Evolutionary conservation across 2,329 filamentous ascomycete species (phyloP).

Genomic region (Raffaelea ambrosiae): DNA sequence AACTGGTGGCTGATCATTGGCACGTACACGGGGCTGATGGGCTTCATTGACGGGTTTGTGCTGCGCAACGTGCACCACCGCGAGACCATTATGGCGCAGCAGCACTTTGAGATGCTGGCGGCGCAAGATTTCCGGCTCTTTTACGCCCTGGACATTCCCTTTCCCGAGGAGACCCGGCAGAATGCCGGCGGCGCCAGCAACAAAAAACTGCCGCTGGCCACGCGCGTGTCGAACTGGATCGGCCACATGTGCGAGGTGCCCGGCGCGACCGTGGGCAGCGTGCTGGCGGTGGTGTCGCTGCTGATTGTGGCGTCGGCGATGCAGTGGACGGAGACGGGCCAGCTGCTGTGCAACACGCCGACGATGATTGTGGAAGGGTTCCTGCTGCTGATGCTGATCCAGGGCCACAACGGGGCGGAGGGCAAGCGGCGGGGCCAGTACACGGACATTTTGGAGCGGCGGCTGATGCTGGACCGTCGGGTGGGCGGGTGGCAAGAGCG

Average conservation of each 20-base stretch:
- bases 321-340: constrained; percentile 21
- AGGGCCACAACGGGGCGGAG: constrained; percentile 19
- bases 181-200: no score
- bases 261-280: constrained; percentile 12
- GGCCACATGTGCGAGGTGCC: constrained; percentile 14
- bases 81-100: constrained; percentile 12
- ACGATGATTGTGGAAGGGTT: constrained; percentile 22
- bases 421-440: constrained; percentile 16
- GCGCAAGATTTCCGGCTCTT: constrained; percentile 14
- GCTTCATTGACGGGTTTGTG: constrained; percentile 35
- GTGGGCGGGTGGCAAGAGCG: constrained; percentile 9
- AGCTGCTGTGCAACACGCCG: constrained; percentile 22
- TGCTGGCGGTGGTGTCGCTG: constrained; percentile 14
- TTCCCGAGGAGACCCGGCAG: constrained; percentile 4
- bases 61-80: constrained; percentile 32
- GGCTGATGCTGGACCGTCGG: constrained; percentile 17
- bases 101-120: constrained; percentile 16
- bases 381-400: constrained; percentile 16
- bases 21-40: constrained; percentile 36
- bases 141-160: constrained; percentile 13
- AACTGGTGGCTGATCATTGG: constrained; percentile 41
- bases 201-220: constrained; percentile 12
- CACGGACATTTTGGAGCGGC: constrained; percentile 17
- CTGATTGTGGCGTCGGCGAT: constrained; percentile 16
- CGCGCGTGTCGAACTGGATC: constrained; percentile 15